These are phyloP conservation scores for Ochetophila trinervis DNA, from an alignment of 306 rosid genomes.

Conservation along the genomic window DNA sequence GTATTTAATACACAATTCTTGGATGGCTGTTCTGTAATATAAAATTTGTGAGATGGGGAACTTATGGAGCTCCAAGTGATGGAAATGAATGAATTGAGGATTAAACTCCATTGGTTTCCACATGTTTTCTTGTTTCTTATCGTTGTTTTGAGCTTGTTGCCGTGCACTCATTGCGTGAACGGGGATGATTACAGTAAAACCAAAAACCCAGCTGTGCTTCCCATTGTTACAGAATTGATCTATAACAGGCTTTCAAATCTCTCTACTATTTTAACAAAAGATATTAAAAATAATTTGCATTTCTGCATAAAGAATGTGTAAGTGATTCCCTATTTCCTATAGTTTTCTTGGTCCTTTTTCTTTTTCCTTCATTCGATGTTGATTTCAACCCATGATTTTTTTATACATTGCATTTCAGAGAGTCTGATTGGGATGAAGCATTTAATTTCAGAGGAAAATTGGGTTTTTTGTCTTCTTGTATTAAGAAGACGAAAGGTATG, in stretches of 20 bases:
- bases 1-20: constrained; percentile 2
- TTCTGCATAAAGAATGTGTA: constrained; percentile 75
- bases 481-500: constrained; percentile 55
- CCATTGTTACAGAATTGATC: constrained; percentile 35
- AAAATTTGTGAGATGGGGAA: constrained; percentile 26
- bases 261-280: constrained; percentile 34
- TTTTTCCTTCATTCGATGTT: background rate
- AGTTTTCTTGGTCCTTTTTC: background rate
- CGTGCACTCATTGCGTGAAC: constrained; percentile 31
- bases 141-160: constrained; percentile 29
- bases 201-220: constrained; percentile 27
- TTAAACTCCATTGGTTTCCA: constrained; percentile 23
- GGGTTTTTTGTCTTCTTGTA: constrained; percentile 57
- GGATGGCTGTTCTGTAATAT: constrained; percentile 21
- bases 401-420: constrained; percentile 33
- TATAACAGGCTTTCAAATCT: constrained; percentile 43
- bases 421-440: constrained; percentile 67
- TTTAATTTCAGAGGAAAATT: constrained; percentile 49
- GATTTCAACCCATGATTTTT: constrained; percentile 1
- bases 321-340: constrained; percentile 21
- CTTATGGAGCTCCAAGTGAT: constrained; percentile 14
- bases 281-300: constrained; percentile 36
- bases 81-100: constrained; percentile 44
- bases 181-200: constrained; percentile 20
- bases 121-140: constrained; percentile 26